These are phyloP conservation scores for Exidia glandulosa DNA, from an alignment of 768 basidiomycete species.

Conservation along the genomic window DNA sequence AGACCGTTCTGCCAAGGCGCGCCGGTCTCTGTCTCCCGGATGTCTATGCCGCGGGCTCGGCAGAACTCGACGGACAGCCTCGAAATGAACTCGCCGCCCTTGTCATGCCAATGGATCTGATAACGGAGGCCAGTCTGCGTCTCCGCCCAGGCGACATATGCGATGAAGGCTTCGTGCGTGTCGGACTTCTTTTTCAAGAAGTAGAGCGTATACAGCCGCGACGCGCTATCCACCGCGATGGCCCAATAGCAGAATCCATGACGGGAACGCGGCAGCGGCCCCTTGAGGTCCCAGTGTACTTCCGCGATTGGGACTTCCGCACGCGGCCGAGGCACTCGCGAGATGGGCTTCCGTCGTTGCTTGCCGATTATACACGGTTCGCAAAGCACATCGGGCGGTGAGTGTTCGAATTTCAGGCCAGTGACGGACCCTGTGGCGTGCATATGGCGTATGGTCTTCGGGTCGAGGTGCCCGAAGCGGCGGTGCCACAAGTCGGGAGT, in stretches of 20 bases:
- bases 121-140: no score
- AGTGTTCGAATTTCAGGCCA: slow-evolving; percentile 16
- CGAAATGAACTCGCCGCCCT: background rate
- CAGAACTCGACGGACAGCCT: background rate
- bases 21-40: background rate
- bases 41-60: background rate
- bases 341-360: slow-evolving; percentile 22
- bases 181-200: no score
- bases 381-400: slow-evolving; percentile 17
- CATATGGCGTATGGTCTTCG: slow-evolving; percentile 9
- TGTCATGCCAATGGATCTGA: background rate
- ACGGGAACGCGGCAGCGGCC: no score
- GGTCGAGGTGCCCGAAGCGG: slow-evolving; percentile 16
- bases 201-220: no score
- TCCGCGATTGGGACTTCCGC: background rate
- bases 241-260: no score
- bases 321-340: slow-evolving; percentile 12
- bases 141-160: no score
- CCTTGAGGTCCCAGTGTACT: no score
- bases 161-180: no score
- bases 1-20: background rate
- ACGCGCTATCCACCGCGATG: no score
- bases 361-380: slow-evolving; percentile 28
- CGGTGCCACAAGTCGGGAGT: slow-evolving; percentile 15
- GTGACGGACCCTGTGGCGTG: slow-evolving; percentile 1